A percentile compares a stretch with the other conserved stretches of the same genome.
These are phyloP conservation scores for Apium graveolens DNA, from an alignment of 129 eudicot species.

Conservation along the genomic window DNA sequence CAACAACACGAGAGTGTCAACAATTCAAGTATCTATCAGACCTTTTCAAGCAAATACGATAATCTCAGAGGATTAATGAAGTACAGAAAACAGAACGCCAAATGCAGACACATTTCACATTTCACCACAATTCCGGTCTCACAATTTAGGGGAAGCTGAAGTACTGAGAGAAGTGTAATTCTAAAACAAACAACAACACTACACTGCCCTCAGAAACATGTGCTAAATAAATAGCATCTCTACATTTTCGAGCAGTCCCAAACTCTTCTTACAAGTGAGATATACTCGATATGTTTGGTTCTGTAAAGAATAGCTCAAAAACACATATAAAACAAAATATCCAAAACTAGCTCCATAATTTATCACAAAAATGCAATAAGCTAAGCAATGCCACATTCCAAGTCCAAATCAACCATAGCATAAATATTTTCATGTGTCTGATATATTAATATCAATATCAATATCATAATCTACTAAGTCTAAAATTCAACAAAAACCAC, in stretches of 20 bases:
- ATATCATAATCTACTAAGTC: neutral
- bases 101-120: too few relatives aligned
- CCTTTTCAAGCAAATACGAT: neutral
- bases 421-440: too few relatives aligned
- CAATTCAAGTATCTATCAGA: too few relatives aligned
- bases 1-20: neutral
- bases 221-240: neutral
- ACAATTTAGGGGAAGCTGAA: neutral
- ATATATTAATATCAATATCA: neutral
- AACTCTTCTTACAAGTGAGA: neutral
- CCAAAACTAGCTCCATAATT: neutral
- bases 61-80: neutral
- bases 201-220: neutral
- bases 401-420: neutral
- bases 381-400: neutral
- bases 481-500: neutral
- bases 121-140: neutral
- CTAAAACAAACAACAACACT: neutral
- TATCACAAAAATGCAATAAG: neutral
- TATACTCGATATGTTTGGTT: neutral
- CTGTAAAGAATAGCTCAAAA: neutral
- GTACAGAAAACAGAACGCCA: too few relatives aligned
- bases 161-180: neutral
- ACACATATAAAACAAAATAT: neutral
- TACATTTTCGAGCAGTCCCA: neutral